Evolutionary conservation across 768 basidiomycete genomes (phyloP), one percentile per base, ranked within the genome.

Genomic region (Lyophyllum shimeji): DNA sequence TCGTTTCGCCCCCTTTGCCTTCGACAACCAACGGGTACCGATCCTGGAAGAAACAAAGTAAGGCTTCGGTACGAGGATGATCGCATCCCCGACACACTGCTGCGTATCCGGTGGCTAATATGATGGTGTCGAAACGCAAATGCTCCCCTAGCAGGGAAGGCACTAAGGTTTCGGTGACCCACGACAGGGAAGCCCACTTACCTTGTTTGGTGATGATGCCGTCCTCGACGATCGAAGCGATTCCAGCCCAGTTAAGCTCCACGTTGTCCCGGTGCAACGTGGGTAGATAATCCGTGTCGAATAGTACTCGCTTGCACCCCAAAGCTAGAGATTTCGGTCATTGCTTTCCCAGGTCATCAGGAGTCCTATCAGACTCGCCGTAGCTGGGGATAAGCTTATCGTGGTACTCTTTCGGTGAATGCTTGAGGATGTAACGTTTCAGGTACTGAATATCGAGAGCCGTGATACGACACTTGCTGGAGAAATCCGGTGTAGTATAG

Each of bases 221-320:
- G 50, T 74, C 69, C 53, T 76, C 70, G 8, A 68, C 66, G 39
- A 81, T 70, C 7, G 62, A 60, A 15, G 71, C 67, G 20, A 82
- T 73, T 0, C 70, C 74, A 11, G 74, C 72, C 67, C 71, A 80
- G 17, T 71, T 69, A 18, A 84, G 63, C 1, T 69, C 58, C 8
- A 84, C 69, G 64, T 86, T 84, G 4, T 75, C 68, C 5, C 69
- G 72, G 54, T 79, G 71, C 24, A 84, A 67, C 9, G 74, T 61
- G 21, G 68, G 56, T 29, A 84, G 71, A 60, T 77, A 85, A 17
- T 72, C 71, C 0, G 76, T 71, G 60, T 85, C 79, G 52, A 78
- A 70, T 6, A 85, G 70, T 12, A 82, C 61, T 15, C 84, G 79
- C 65, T 81, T 83, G 61, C 83, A 85, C 1, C 83, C 83, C 37